These are phyloP conservation scores for Penicillium corylophilum DNA, from an alignment of 2,329 filamentous ascomycete species.

Conservation along the genomic window DNA sequence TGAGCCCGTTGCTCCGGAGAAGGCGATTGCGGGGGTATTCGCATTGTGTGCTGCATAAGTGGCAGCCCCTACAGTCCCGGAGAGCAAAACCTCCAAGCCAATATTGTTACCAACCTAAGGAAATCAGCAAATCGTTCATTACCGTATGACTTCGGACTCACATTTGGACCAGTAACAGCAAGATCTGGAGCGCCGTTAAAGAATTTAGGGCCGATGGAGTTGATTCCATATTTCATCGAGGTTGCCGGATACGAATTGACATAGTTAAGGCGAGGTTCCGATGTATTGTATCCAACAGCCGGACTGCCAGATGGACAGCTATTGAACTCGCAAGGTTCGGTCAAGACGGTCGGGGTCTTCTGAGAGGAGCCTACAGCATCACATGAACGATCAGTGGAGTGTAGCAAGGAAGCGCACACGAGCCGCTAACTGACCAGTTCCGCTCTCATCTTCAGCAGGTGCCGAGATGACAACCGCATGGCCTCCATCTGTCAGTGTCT, in stretches of 20 bases:
- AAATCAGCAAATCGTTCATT: not conserved
- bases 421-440: slow-evolving; percentile 48
- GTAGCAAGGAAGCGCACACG: not conserved
- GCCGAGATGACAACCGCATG: slow-evolving; percentile 64
- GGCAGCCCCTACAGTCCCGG: slow-evolving; percentile 67
- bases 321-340: slow-evolving; percentile 58
- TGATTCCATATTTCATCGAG: slow-evolving; percentile 62
- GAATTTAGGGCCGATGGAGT: slow-evolving; percentile 53
- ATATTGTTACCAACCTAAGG: slow-evolving; percentile 51
- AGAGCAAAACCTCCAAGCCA: slow-evolving; percentile 57
- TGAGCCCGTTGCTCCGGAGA: slow-evolving; percentile 57
- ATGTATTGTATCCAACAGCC: slow-evolving; percentile 57
- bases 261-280: slow-evolving; percentile 63
- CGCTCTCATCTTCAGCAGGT: slow-evolving; percentile 66
- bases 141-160: slow-evolving; percentile 22
- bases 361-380: slow-evolving; percentile 52
- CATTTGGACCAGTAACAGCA: slow-evolving; percentile 65
- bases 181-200: slow-evolving; percentile 60
- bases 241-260: slow-evolving; percentile 71
- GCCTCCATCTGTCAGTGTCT: slow-evolving; percentile 54
- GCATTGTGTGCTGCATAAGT: slow-evolving; percentile 55
- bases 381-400: slow-evolving; percentile 2
- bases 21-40: slow-evolving; percentile 66
- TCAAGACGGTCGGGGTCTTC: slow-evolving; percentile 49
- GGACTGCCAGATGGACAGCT: slow-evolving; percentile 60